Base-by-base conservation (phyloP, 2,329 filamentous ascomycete genomes). In the Colletotrichum sp. region DNA sequence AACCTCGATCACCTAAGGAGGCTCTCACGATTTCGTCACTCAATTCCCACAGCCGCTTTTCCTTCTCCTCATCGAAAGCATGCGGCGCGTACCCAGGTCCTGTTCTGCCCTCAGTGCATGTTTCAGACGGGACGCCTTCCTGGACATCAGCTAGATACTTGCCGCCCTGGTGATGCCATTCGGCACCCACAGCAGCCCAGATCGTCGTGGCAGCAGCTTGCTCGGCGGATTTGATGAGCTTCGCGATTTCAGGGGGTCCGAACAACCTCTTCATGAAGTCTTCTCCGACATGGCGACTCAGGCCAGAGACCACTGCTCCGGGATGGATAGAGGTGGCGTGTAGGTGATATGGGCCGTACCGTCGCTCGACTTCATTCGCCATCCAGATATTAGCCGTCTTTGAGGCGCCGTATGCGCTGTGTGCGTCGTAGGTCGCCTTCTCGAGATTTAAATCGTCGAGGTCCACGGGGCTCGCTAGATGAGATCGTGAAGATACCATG, bases 331-430 rank as follows among this genome's bases (percentile, higher is more conserved):
- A 84, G 13, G 82, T 80, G 3, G 82, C 87, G 67, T 87, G 87
- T 2, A 90, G 75, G n/a, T 86, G 84, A 13, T 80, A 76, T 2
- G 77, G n/a, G 8, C 84, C 86, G 74, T 87, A 89, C 2, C 81
- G 81, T 9, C 87, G 84, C 28, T 89, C 87, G 30, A 90, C 84
- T 70, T 87, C 83, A 77, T 87, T 88, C 10, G 87, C 84, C 78
- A 87, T 85, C 73, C 84, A 88, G 62, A 89, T 85, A 73, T 87
- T 88, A 7, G 88, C 87, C 0, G 84, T 83, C 77, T 90, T 90
- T 60, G 81, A 80, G 70, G 88, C 84, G 0, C 83, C 86, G 77
- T 89, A 90, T 1, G 85, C 82, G 13, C 48, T 39, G 56, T 69
- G 72, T 2, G 78, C 61, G 71, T 80, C 82, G 2, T 82, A 82